These are phyloP conservation scores for Entonaema liquescens DNA, from an alignment of 495 filamentous ascomycete genomes.

Conservation along the genomic window DNA sequence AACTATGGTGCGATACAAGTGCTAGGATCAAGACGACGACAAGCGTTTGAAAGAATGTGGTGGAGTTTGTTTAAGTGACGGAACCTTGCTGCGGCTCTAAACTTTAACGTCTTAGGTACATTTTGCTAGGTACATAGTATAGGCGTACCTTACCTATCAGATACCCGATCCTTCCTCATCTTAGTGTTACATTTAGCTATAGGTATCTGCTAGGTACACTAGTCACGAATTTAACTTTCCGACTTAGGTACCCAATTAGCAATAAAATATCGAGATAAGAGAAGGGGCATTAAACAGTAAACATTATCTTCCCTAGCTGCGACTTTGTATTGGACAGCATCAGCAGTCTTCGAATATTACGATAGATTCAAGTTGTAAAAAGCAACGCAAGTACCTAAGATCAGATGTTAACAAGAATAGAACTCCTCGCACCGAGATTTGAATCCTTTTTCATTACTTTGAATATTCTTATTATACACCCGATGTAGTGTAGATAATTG, in stretches of 20 bases:
- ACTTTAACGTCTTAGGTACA: conserved; percentile 10
- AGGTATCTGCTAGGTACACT: background rate
- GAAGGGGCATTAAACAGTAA: background rate
- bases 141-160: background rate
- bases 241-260: background rate
- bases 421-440: background rate
- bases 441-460: background rate
- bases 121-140: background rate
- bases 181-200: background rate
- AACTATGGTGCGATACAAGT: background rate
- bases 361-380: background rate
- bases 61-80: conserved; percentile 13
- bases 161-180: background rate
- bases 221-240: background rate
- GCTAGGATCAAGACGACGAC: background rate
- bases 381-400: background rate
- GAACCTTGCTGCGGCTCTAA: conserved; percentile 23
- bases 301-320: background rate
- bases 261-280: background rate
- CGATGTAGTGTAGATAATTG: no score
- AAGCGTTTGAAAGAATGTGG: background rate
- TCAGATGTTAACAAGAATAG: background rate
- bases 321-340: background rate
- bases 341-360: background rate
- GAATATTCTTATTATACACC: no score